phyloP scores from a whole-genome alignment of 352 stramenopile species.

The Plasmopara muralis region DNA sequence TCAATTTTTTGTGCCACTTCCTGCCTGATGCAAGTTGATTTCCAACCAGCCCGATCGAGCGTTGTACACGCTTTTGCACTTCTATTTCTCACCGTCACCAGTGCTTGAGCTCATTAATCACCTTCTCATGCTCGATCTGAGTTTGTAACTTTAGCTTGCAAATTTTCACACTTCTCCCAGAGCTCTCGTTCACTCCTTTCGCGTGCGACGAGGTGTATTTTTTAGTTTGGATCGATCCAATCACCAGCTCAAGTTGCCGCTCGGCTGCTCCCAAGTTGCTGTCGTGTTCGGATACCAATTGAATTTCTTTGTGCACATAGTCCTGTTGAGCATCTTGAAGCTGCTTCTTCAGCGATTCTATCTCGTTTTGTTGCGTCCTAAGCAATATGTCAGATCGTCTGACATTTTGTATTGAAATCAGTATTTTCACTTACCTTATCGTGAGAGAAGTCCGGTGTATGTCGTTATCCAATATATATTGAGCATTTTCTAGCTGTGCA shows the following conservation, averaged over 20 bases:
- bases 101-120: constrained; percentile 29
- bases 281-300: constrained; percentile 31
- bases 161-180: too few relatives aligned
- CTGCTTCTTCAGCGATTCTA: constrained; percentile 44
- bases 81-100: constrained; percentile 51
- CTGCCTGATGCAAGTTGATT: constrained; percentile 46
- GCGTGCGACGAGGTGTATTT: constrained; percentile 25
- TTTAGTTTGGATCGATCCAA: constrained; percentile 38
- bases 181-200: constrained; percentile 3
- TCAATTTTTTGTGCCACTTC: constrained; percentile 59
- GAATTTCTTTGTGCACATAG: constrained; percentile 31
- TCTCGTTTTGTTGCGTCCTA: constrained; percentile 49
- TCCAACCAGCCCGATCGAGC: constrained; percentile 44
- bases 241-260: constrained; percentile 40
- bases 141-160: too few relatives aligned
- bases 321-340: constrained; percentile 42
- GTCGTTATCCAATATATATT: constrained; percentile 54
- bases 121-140: too few relatives aligned
- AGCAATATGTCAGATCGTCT: neutral
- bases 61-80: constrained; percentile 47
- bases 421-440: constrained; percentile 23
- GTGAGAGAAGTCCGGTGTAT: constrained; percentile 37
- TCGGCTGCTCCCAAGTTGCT: constrained; percentile 17
- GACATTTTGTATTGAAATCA: neutral
- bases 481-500: constrained; percentile 48